Base-by-base conservation (phyloP, 2,329 filamentous ascomycete genomes). In the Stachybotrys chartarum region DNA sequence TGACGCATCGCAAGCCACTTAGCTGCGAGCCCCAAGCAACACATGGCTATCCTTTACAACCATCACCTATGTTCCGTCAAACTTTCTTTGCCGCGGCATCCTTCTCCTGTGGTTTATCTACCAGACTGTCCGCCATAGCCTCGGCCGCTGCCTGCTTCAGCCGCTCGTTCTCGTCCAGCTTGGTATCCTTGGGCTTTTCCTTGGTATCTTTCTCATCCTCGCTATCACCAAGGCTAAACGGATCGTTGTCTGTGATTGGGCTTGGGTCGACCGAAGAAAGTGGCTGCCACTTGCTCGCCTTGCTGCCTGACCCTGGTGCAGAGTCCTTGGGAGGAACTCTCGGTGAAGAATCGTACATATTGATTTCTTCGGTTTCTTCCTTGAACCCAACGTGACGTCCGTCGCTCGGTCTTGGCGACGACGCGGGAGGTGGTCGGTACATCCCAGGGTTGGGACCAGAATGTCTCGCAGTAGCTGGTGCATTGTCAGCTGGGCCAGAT, bases 211-310 rank as follows among this genome's bases (percentile, higher is more conserved):
- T 94, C 72, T 99, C 94, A 62, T 96, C 92, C 62, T 97, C 93
- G 66, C 91, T 96, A 64, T 97, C 93, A 6, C 94, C 94, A 14
- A 99, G 80, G 66, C 91, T 97, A 74, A 99, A 99, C 0, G 94
- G 94, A 67, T 99, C 94, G 64, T 96, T 93, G 63, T 97, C 91
- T 12, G 82, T 80, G 58, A 96, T 88, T 14, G 93, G 92, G 59
- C 83, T 87, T 1, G 92, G 91, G 52, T 95, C 60, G 14, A 97
- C 85, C 0, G 87, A 81, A 12, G 92, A 91, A 63, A 99, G 76
- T 10, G 94, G 93, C 72, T 99, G 93, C 94, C 94, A 99, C 76
- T 99, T 99, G 81, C 92, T 97, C 50, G 83, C 73, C 75, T 91
- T 94, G 61, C 75, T 73, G 51, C 78, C 77, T n/a, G 76, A 69